Evolutionary conservation across 371 early-diverging fungal species (phyloP), one percentile per base, ranked within the genome.

Genomic region (Mortierella sp.): DNA sequence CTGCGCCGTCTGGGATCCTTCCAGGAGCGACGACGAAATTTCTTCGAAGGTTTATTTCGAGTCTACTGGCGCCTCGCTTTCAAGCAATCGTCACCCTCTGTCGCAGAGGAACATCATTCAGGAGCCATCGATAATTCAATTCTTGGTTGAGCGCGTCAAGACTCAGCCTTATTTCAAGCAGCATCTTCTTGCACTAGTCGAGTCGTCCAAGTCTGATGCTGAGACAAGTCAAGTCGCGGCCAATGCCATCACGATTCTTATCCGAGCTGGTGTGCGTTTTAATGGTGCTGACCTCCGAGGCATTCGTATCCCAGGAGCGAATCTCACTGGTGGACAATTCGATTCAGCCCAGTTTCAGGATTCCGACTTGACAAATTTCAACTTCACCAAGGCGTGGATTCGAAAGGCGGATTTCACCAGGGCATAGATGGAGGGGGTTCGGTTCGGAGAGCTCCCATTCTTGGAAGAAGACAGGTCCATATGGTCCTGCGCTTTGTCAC

Each of bases 281-380:
- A 13, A 51, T 51, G 53, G 53, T 5, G 21, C 53, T 4, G 53
- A 51, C 21, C 53, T 51, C 5, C 14, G 53, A 51, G 53, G 53
- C 0, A 21, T 51, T 21, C 53, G 21, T 1, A 51, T 51, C 5
- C 21, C 53, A 51, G 53, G 53, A 51, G 14, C 53, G 5, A 16
- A 67, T 50, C 61, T 74, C 8, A 9, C 67, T 34, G 3, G 5
- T 40, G 77, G 77, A 0, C 26, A 21, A n/a, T 61, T 72, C 43
- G 77, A 77, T 34, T 72, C 77, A 0, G 77, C 77, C 0, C 70
- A 76, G 24, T 46, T 76, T 0, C 71, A 71, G 34, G 64, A 48
- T 0, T 50, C 77, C 13, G 64, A 51, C 43, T 51, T 51, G 53
- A 19, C 16, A 19, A 16, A 16, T 16, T 10, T 21, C 19, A 51